Conservation (phyloP, 352 stramenopile genomes). For the Globisporangium paddicum region DNA sequence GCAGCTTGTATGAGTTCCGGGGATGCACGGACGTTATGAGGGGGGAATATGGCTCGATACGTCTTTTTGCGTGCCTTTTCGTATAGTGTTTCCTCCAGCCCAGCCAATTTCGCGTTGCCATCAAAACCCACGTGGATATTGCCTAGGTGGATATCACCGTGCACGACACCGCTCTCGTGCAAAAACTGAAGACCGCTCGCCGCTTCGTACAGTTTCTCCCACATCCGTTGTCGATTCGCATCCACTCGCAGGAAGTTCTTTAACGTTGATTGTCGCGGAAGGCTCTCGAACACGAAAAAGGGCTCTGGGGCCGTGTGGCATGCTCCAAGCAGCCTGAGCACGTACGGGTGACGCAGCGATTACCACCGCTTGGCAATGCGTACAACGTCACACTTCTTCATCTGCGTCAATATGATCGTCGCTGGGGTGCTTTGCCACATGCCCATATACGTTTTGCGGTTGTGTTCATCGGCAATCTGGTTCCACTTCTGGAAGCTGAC, state of each 20-base stretch:
- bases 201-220: not conserved
- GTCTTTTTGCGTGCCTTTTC: no score
- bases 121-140: not conserved
- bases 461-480: not conserved
- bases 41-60: no score
- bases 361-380: not conserved
- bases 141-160: not conserved
- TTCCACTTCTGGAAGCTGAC: not conserved
- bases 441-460: not conserved
- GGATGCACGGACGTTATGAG: no score
- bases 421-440: not conserved
- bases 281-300: not conserved
- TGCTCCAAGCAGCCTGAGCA: not conserved
- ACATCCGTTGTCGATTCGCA: not conserved
- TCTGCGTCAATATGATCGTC: not conserved
- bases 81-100: not conserved
- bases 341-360: not conserved
- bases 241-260: not conserved
- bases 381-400: not conserved
- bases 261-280: not conserved
- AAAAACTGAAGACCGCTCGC: not conserved
- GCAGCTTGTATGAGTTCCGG: no score
- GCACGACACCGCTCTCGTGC: not conserved
- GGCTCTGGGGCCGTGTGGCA: not conserved
- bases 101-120: not conserved